A percentile compares a stretch with the other conserved stretches of the same genome.
These are phyloP conservation scores for Saposhnikovia divaricata DNA, from an alignment of 129 eudicot genomes.

Conservation along the genomic window DNA sequence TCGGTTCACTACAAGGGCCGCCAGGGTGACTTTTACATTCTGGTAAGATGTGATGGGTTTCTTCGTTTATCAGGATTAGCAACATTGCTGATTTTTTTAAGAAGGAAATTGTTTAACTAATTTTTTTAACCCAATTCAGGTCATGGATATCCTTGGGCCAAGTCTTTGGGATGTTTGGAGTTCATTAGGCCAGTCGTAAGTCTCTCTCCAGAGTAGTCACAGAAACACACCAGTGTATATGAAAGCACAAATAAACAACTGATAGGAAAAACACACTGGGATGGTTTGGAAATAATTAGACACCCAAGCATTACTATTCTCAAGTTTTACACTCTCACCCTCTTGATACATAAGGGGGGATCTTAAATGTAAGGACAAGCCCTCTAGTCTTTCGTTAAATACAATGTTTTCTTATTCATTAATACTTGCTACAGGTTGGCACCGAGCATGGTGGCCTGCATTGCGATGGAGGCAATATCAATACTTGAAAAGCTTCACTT, in stretches of 20 bases:
- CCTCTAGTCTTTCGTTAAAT: neutral
- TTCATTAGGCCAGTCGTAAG: slow-evolving; percentile 98
- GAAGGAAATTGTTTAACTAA: slow-evolving; percentile 11
- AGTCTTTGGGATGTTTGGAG: slow-evolving; percentile 99
- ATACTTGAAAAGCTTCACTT: slow-evolving; percentile 96
- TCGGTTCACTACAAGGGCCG: slow-evolving; percentile 94
- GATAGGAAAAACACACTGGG: neutral
- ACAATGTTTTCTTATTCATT: neutral
- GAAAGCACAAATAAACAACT: neutral
- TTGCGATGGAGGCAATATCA: slow-evolving; percentile 97
- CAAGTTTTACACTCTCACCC: neutral
- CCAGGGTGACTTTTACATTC: slow-evolving; percentile 96
- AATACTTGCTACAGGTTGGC: slow-evolving; percentile 59
- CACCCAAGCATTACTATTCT: neutral
- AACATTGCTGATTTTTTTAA: neutral
- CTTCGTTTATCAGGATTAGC: neutral
- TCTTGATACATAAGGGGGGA: neutral
- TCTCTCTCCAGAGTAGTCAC: neutral
- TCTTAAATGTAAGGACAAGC: neutral
- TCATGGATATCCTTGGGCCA: slow-evolving; percentile 99
- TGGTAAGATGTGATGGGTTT: slow-evolving; percentile 50
- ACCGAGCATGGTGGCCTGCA: slow-evolving; percentile 91
- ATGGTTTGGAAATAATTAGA: neutral
- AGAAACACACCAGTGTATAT: neutral
- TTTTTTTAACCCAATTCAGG: slow-evolving; percentile 28